phyloP scores from a whole-genome alignment of 305 asterid species.

The Solanum hybrid region DNA sequence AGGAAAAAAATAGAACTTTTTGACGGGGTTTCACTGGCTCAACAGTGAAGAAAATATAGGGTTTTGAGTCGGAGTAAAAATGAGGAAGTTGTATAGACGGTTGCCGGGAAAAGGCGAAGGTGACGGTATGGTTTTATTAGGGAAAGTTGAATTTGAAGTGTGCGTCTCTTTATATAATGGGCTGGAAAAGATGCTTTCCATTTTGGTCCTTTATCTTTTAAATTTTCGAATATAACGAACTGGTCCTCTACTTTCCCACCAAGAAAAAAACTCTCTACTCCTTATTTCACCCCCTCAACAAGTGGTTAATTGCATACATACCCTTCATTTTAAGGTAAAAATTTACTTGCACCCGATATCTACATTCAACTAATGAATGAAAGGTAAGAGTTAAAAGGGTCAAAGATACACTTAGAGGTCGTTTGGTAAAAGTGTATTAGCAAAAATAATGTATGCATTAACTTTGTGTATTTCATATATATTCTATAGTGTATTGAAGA shows the following conservation, averaged over 20 bases:
- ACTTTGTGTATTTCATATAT: too few species aligned
- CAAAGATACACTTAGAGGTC: not conserved
- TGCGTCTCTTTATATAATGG: not conserved
- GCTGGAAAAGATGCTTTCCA: not conserved
- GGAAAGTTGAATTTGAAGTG: not conserved
- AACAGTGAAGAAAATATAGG: not conserved
- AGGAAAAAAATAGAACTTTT: not conserved
- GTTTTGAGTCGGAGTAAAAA: not conserved
- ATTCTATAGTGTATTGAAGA: not conserved
- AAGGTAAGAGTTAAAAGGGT: not conserved
- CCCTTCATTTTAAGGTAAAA: not conserved
- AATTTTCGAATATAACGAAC: slow-evolving; percentile 19
- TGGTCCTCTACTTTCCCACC: slow-evolving; percentile 20
- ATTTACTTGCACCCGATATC: not conserved
- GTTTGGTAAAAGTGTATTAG: not conserved
- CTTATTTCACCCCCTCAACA: not conserved
- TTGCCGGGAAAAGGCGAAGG: not conserved
- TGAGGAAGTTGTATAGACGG: not conserved
- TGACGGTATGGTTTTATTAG: not conserved
- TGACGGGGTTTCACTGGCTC: not conserved
- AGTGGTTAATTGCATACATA: not conserved
- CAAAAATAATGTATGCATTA: too few species aligned
- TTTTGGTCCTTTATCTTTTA: not conserved
- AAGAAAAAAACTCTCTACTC: not conserved
- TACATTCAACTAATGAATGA: not conserved